Evolutionary conservation across 2,329 filamentous ascomycete species (phyloP).

Genomic region (Arachnomyces sp.): DNA sequence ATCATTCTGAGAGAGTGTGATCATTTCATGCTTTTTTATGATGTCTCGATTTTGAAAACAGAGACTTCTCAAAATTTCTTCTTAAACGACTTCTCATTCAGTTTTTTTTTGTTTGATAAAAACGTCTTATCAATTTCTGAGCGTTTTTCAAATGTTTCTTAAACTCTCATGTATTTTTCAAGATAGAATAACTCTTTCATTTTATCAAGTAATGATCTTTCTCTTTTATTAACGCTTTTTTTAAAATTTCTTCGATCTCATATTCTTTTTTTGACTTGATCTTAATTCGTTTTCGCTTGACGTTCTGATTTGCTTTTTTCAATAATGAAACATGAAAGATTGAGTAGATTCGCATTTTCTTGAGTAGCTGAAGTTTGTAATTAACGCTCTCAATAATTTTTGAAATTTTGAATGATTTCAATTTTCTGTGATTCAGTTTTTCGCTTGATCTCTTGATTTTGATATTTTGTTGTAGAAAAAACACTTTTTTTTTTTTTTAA

Average conservation of each 20-base stretch:
- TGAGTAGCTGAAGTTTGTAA: conserved; percentile 5
- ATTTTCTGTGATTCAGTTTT: conserved; percentile 1
- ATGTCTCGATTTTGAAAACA: too few relatives aligned
- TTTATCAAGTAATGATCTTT: conserved; percentile 2
- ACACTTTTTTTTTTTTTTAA: conserved; percentile 2
- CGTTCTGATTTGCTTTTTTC: conserved; percentile 5
- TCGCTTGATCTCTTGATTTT: conserved; percentile 1
- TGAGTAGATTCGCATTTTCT: conserved; percentile 4
- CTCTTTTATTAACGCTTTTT: not conserved
- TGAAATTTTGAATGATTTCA: conserved; percentile 5
- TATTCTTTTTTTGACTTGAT: conserved; percentile 2
- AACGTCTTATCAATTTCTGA: too few relatives aligned
- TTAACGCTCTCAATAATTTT: not conserved
- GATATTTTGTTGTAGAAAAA: conserved; percentile 3
- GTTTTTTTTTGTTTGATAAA: too few relatives aligned
- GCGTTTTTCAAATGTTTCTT: not conserved
- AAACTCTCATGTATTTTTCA: conserved; percentile 1
- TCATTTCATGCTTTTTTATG: too few relatives aligned
- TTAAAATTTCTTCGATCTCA: conserved; percentile 2
- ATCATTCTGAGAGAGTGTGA: too few relatives aligned
- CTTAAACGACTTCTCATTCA: too few relatives aligned
- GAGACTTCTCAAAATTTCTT: too few relatives aligned
- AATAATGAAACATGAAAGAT: conserved; percentile 7
- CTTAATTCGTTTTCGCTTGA: not conserved
- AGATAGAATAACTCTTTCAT: not conserved